Evolutionary conservation across 2,329 filamentous ascomycete species (phyloP).

Genomic region (Gremmenia infestans): DNA sequence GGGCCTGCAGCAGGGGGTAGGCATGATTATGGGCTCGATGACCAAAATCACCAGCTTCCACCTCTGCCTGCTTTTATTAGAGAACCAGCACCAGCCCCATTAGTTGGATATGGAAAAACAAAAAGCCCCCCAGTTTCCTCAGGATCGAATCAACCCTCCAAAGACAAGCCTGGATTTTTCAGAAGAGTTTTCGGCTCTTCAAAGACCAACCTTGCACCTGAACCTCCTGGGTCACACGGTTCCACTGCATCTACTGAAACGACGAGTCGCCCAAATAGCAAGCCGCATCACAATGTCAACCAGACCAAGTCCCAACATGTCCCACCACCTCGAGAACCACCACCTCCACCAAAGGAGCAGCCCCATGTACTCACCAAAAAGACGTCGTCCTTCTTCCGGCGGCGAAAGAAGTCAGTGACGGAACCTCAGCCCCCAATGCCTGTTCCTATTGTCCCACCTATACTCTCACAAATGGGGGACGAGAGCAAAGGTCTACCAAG

Average conservation of each 20-base stretch:
- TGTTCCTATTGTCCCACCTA: conserved; percentile 38
- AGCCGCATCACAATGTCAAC: conserved; percentile 39
- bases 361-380: conserved; percentile 68
- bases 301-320: conserved; percentile 40
- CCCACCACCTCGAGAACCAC: conserved; percentile 23
- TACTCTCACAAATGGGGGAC: conserved; percentile 22
- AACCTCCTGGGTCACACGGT: conserved; percentile 28
- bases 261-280: conserved; percentile 36
- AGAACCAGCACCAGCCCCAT: conserved; percentile 48
- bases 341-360: conserved; percentile 27
- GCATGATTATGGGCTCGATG: conserved; percentile 30
- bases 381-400: conserved; percentile 87
- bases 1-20: conserved; percentile 37
- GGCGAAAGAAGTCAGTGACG: conserved; percentile 83
- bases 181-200: conserved; percentile 77
- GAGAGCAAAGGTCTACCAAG: conserved; percentile 37
- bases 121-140: conserved; percentile 29
- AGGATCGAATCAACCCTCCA: conserved; percentile 44
- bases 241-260: conserved; percentile 37
- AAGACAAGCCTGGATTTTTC: conserved; percentile 84
- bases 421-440: conserved; percentile 61
- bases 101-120: conserved; percentile 46
- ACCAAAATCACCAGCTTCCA: conserved; percentile 25
- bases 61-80: conserved; percentile 35
- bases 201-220: conserved; percentile 43